Evolutionary conservation across 495 filamentous ascomycete genomes (phyloP), one percentile per base, ranked within the genome.

Genomic region (Monascus purpureus): DNA sequence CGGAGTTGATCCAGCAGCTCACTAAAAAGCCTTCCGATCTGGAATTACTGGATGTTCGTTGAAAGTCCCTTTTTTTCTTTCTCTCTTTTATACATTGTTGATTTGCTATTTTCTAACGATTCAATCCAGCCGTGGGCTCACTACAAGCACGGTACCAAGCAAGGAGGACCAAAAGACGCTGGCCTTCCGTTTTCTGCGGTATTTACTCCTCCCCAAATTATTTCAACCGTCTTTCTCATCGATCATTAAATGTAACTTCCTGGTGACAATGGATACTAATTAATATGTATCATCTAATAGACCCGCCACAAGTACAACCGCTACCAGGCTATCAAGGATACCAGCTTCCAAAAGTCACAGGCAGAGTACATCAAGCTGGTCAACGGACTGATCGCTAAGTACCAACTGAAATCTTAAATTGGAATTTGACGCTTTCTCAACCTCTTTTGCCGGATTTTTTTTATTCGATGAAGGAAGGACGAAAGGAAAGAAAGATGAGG

Each of bases 261-360:
- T n/a, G n/a, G n/a, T n/a, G n/a, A n/a, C n/a, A n/a, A n/a, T n/a
- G n/a, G n/a, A n/a, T n/a, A n/a, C n/a, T n/a, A n/a, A n/a, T n/a
- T n/a, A n/a, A n/a, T n/a, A n/a, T n/a, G n/a, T n/a, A n/a, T n/a
- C 5, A 9, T 4, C 20, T 5, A 22, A 22, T 30, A 92, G 83
- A 73, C 58, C 55, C 88, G 85, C 61, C 74, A 73, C 40, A 90
- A 88, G 67, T 68, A 73, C 61, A 65, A 66, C 20, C 76, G 75
- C 13, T 94, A 83, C 82, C 50, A 77, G 53, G 65, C 70, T 36
- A 36, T 74, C 36, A 69, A 75, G 31, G 67, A 66, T 30, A 52
- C 76, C 31, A 69, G 60, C 28, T 35, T 63, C 25, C 61, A 70
- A 39, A 52, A 77, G 34, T 81, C 83, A 6, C 73, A 88, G 72